Percentiles rank a stretch among this genome's conserved stretches.
Evolutionary conservation across 805 yeast genomes (phyloP).

Genomic region (Yamadazyma olivae): DNA sequence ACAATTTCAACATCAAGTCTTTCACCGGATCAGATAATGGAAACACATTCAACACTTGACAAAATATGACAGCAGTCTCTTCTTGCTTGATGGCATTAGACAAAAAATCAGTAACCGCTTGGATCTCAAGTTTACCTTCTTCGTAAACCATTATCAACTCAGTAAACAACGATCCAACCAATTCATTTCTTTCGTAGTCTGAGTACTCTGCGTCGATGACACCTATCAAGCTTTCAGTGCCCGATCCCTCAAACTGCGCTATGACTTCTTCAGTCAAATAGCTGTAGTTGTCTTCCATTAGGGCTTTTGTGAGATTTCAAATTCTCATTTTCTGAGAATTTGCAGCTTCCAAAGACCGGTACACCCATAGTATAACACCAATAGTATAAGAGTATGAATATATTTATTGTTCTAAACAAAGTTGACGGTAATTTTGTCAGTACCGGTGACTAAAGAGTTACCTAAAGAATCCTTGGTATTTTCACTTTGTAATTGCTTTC

Average conservation of each 20-base stretch:
- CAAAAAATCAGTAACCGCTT: constrained; percentile 15
- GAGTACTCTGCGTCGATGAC: constrained; percentile 23
- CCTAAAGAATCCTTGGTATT: not conserved
- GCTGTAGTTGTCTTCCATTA: not conserved
- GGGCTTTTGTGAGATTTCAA: not conserved
- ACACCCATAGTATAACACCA: too few relatives aligned
- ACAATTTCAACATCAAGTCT: constrained; percentile 20
- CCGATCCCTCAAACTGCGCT: constrained; percentile 27
- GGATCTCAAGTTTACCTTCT: constrained; percentile 3
- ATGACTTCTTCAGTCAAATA: constrained; percentile 27
- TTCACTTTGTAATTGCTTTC: not conserved
- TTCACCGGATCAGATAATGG: constrained; percentile 23
- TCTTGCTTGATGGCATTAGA: constrained; percentile 28
- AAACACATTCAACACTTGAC: constrained; percentile 37
- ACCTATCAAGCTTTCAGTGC: constrained; percentile 30
- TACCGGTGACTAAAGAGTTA: constrained; percentile 4
- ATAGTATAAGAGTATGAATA: too few relatives aligned
- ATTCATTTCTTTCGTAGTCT: constrained; percentile 2
- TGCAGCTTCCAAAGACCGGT: not conserved
- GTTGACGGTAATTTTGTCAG: too few relatives aligned
- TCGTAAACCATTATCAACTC: constrained; percentile 11
- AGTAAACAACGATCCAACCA: constrained; percentile 9
- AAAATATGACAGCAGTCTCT: constrained; percentile 29
- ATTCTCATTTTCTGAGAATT: not conserved
- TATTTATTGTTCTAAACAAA: too few relatives aligned